A percentile compares a stretch with the other conserved stretches of the same genome.
phyloP scores from a whole-genome alignment of 148 eudicot genomes.

The Chenopodium formosanum region DNA sequence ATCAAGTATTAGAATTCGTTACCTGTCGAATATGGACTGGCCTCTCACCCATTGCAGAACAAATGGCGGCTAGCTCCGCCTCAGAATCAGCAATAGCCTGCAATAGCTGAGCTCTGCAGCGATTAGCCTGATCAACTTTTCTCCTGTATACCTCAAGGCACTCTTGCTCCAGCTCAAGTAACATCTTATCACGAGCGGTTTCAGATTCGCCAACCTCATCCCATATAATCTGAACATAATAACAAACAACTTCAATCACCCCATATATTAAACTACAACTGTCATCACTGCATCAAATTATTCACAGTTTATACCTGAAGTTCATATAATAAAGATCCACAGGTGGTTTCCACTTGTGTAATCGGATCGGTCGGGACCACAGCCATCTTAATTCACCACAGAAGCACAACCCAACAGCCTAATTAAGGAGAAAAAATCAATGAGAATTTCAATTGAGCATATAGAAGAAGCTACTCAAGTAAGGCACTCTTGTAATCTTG shows the following conservation, averaged over 20 bases:
- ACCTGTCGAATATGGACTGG: conserved; percentile 58
- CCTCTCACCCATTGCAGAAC: conserved; percentile 56
- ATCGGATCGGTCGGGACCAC: conserved; percentile 34
- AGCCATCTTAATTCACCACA: conserved; percentile 30
- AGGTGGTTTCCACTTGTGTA: conserved; percentile 47
- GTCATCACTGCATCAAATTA: background rate
- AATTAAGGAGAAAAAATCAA: conserved; percentile 5
- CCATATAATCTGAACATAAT: conserved; percentile 49
- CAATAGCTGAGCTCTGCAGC: conserved; percentile 54
- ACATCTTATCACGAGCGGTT: conserved; percentile 48
- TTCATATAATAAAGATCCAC: conserved; percentile 50
- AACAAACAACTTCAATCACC: conserved; percentile 6
- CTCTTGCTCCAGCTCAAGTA: conserved; percentile 59
- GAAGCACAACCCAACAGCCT: conserved; percentile 6
- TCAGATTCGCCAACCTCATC: conserved; percentile 66
- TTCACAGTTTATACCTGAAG: conserved; percentile 36
- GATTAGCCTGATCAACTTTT: conserved; percentile 61
- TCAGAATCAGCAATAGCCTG: conserved; percentile 67
- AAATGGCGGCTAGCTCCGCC: conserved; percentile 60
- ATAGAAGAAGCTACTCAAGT: background rate
- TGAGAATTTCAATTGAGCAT: too few species aligned
- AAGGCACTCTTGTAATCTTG: background rate
- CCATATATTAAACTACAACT: background rate
- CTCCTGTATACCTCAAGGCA: conserved; percentile 63
- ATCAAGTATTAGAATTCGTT: background rate